Evolutionary conservation across 257 asterid species (phyloP).

Genomic region (Nicotiana tomentosiformis): DNA sequence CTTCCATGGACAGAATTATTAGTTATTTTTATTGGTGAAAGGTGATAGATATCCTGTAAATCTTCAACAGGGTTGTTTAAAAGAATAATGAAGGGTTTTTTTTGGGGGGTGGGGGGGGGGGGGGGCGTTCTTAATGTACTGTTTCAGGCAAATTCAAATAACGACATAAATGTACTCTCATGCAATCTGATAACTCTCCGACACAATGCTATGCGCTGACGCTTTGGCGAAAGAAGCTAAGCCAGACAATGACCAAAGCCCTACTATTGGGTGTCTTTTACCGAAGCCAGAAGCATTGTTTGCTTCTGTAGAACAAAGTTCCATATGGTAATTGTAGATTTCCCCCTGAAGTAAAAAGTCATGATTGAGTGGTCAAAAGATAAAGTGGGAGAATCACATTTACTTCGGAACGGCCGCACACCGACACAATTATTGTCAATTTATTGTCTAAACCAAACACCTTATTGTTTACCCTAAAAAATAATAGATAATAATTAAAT

Average conservation of each 20-base stretch:
- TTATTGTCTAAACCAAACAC: neutral
- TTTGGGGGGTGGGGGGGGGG: neutral
- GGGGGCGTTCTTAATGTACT: neutral
- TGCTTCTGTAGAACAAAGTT: neutral
- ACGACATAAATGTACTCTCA: neutral
- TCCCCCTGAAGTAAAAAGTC: neutral
- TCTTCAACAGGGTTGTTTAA: no score
- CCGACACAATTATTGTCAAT: neutral
- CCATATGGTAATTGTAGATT: neutral
- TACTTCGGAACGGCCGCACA: neutral
- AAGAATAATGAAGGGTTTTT: no score
- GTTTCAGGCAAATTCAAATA: neutral
- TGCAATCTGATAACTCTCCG: constrained; percentile 1
- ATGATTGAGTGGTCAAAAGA: constrained; percentile 3
- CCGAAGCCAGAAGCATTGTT: neutral
- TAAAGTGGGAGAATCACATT: neutral
- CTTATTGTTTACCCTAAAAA: neutral
- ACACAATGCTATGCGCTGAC: neutral
- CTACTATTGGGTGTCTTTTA: neutral
- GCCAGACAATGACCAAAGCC: neutral
- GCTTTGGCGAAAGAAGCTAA: neutral
- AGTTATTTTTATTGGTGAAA: no score
- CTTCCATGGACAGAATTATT: no score
- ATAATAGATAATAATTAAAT: no score
- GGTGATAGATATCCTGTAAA: no score